Conservation (phyloP, 345 rosid genomes). For the Acer negundo region DNA sequence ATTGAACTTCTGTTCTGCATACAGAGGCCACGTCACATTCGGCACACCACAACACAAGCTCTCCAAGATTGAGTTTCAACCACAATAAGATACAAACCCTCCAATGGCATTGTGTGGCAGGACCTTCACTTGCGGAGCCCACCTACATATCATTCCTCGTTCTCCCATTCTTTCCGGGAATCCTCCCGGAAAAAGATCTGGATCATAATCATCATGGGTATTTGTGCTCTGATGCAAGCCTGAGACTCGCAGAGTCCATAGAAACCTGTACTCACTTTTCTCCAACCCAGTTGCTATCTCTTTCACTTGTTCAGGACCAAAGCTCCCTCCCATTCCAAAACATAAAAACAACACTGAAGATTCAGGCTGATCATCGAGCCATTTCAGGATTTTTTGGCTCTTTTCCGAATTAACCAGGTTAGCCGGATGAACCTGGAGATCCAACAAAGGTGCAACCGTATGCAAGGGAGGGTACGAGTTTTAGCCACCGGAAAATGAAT, state of each 20-base stretch:
- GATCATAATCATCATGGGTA: no score
- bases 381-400: constrained; percentile 28
- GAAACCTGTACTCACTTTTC: constrained; percentile 32
- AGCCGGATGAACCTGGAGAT: constrained; percentile 17
- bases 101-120: constrained; percentile 25
- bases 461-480: constrained; percentile 37
- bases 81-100: constrained; percentile 48
- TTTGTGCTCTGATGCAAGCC: no score
- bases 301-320: constrained; percentile 32
- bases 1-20: constrained; percentile 38
- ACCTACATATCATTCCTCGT: no score
- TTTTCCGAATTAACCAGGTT: constrained; percentile 21
- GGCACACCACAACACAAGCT: constrained; percentile 35
- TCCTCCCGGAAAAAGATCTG: no score
- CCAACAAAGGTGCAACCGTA: constrained; percentile 47
- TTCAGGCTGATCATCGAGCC: constrained; percentile 54
- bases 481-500: constrained; percentile 21
- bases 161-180: no score
- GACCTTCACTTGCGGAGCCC: constrained; percentile 21
- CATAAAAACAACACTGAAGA: constrained; percentile 51
- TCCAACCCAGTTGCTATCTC: constrained; percentile 51
- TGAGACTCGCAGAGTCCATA: constrained; percentile 33
- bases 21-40: constrained; percentile 32
- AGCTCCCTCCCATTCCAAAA: constrained; percentile 50
- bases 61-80: constrained; percentile 45